These are phyloP conservation scores for Tubosaeta sp. DNA, from an alignment of 768 basidiomycete species.

Conservation along the genomic window DNA sequence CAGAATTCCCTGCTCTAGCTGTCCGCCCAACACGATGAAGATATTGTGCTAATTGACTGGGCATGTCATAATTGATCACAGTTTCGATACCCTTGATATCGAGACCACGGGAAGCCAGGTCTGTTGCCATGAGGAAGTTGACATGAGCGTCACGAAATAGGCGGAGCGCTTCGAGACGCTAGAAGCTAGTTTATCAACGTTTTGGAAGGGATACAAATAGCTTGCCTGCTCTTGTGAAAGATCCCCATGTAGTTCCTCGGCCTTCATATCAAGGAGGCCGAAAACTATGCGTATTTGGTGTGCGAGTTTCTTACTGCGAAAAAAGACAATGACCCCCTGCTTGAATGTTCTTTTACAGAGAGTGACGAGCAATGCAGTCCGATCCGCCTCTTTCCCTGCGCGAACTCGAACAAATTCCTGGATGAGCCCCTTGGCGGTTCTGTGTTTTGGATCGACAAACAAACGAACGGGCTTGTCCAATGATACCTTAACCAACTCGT, in stretches of 20 bases:
- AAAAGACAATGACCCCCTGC: slow-evolving; percentile 82
- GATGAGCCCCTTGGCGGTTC: slow-evolving; percentile 76
- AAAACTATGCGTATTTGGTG: slow-evolving; percentile 97
- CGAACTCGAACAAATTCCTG: slow-evolving; percentile 96
- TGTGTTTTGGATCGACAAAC: slow-evolving; percentile 92
- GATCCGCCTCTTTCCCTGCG: slow-evolving; percentile 70
- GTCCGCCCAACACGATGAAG: slow-evolving; percentile 97
- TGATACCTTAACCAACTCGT: slow-evolving; percentile 89
- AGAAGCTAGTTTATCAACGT: slow-evolving; percentile 7
- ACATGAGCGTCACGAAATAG: slow-evolving; percentile 82
- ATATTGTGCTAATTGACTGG: slow-evolving; percentile 86
- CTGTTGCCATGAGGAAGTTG: slow-evolving; percentile 95
- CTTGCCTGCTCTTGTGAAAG: slow-evolving; percentile 91
- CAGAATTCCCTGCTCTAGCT: slow-evolving; percentile 89
- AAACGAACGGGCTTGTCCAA: slow-evolving; percentile 89
- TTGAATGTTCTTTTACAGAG: slow-evolving; percentile 89
- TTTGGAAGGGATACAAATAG: neutral
- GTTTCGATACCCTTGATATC: slow-evolving; percentile 98
- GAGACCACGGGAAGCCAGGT: slow-evolving; percentile 90
- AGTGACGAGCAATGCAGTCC: slow-evolving; percentile 70
- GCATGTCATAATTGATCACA: slow-evolving; percentile 99
- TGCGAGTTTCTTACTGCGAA: slow-evolving; percentile 94
- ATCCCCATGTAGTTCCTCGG: slow-evolving; percentile 93
- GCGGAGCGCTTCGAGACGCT: slow-evolving; percentile 86
- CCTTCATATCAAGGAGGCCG: slow-evolving; percentile 80